Evolutionary conservation across 1,139 yeast species (phyloP), one percentile per base, ranked within the genome.

Genomic region (Kurtzmaniella quercitrusa): DNA sequence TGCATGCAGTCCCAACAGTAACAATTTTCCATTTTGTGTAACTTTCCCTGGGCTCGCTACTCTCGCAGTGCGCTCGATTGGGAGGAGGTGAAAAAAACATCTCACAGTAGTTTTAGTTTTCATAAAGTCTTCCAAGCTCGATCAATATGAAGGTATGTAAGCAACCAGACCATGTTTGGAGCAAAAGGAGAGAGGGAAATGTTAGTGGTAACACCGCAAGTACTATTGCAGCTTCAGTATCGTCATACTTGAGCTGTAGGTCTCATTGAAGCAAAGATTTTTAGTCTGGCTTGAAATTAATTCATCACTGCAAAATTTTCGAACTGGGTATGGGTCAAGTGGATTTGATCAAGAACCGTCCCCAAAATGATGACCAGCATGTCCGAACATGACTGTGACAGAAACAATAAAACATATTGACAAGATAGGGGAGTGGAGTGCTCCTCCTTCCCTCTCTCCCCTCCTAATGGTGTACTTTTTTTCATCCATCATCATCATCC

Each of bases 101-200:
- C 44, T 41, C 29, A 29, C 39, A 38, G 37, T 18, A 38, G 37
- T 18, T 38, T 43, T 39, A 25, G 40, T 41, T 47, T 40, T 40
- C 42, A 40, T 34, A 29, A 37, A 48, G 51, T 49, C 52, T 47
- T 48, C 49, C 51, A 52, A 47, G 49, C 33, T 41, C 60, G 58
- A 56, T 56, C 68, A 64, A 63, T 57, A 65, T 65, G 70, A 65
- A 65, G 68, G 68, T 63, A 63, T 63, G 68, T 63, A 44, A 43
- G 31, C 5, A 27, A 27, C 31, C 14, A n/a, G 14, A n/a, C 31
- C 31, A 27, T 27, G 31, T 7, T 27, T 27, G 10, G n/a, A 27
- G 9, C 38, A 18, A 4, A 19, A 18, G 8, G 19, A 25, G 25
- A 41, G 34, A 25, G 16, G 27, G 19, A 34, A 25, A 12, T n/a